Evolutionary conservation across 495 filamentous ascomycete species (phyloP).

Genomic region (Penicillium daleae): DNA sequence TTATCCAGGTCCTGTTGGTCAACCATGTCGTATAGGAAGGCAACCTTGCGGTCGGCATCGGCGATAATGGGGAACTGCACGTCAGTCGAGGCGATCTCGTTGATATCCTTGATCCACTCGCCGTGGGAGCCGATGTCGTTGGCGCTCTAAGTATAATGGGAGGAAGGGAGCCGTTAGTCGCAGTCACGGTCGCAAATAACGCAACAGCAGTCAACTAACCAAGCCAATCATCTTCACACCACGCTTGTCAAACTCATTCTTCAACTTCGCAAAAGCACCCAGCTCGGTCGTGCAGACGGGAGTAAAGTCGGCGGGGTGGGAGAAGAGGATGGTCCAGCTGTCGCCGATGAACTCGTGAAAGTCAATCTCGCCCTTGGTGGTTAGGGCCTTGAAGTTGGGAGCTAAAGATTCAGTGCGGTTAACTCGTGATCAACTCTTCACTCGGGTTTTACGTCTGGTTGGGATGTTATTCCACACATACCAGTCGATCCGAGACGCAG

Average conservation of each 20-base stretch:
- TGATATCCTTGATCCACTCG: slow-evolving; percentile 92
- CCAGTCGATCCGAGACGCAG: slow-evolving; percentile 61
- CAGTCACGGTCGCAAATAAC: slow-evolving; percentile 16
- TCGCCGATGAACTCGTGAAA: slow-evolving; percentile 63
- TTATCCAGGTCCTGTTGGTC: slow-evolving; percentile 84
- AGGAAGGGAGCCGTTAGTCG: slow-evolving; percentile 65
- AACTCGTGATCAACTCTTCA: background rate
- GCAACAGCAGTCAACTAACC: slow-evolving; percentile 35
- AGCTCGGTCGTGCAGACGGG: slow-evolving; percentile 74
- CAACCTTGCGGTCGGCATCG: slow-evolving; percentile 93
- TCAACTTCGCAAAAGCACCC: slow-evolving; percentile 67
- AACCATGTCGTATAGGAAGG: slow-evolving; percentile 94
- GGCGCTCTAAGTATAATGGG: slow-evolving; percentile 37
- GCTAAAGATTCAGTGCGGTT: slow-evolving; percentile 34
- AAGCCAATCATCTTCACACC: slow-evolving; percentile 71
- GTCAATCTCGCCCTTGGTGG: slow-evolving; percentile 68
- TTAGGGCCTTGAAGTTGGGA: slow-evolving; percentile 68
- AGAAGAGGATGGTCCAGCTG: slow-evolving; percentile 69
- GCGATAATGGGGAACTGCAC: slow-evolving; percentile 95
- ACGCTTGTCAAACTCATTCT: slow-evolving; percentile 62
- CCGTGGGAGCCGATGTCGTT: slow-evolving; percentile 58
- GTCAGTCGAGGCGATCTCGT: slow-evolving; percentile 82
- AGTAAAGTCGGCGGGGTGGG: slow-evolving; percentile 72
- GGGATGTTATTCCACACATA: slow-evolving; percentile 14
- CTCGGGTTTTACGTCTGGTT: background rate